Conservation (phyloP, 2,329 filamentous ascomycete genomes). For the Beauveria pseudobassiana region DNA sequence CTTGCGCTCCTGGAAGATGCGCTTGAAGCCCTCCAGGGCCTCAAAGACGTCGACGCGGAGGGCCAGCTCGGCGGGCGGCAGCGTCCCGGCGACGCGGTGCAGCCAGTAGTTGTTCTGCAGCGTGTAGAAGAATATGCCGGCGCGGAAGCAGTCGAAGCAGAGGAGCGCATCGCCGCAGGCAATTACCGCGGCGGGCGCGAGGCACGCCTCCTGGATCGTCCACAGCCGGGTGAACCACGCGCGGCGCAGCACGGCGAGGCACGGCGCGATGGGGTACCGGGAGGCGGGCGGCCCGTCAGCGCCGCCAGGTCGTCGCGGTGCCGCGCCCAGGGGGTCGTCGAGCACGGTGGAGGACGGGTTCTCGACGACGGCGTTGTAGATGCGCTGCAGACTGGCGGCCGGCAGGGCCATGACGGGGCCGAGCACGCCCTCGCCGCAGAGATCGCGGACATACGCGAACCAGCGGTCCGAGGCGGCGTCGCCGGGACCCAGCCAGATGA, state of each 20-base stretch:
- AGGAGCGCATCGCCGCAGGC: slow-evolving; percentile 21
- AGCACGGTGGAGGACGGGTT: slow-evolving; percentile 13
- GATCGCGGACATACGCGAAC: slow-evolving; percentile 15
- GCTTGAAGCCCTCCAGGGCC: slow-evolving; percentile 16
- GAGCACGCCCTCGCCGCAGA: slow-evolving; percentile 17
- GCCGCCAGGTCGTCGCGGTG: slow-evolving; percentile 22
- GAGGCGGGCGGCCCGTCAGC: slow-evolving; percentile 17
- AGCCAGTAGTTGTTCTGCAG: slow-evolving; percentile 25
- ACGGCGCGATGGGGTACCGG: slow-evolving; percentile 20
- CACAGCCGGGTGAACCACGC: slow-evolving; percentile 27
- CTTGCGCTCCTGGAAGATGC: slow-evolving; percentile 24
- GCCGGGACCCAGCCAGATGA: slow-evolving; percentile 23
- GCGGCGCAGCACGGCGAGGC: slow-evolving; percentile 21
- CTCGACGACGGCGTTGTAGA: slow-evolving; percentile 24
- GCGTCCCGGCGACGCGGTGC: neutral
- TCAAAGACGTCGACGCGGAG: slow-evolving; percentile 17
- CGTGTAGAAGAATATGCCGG: slow-evolving; percentile 21
- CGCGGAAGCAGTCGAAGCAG: slow-evolving; percentile 21
- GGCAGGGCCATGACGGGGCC: slow-evolving; percentile 19
- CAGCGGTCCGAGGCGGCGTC: slow-evolving; percentile 17
- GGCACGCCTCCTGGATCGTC: slow-evolving; percentile 27
- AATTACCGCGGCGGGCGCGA: slow-evolving; percentile 19
- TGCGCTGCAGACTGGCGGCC: slow-evolving; percentile 15
- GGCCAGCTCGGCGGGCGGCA: slow-evolving; percentile 13
- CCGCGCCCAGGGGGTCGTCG: slow-evolving; percentile 11